A percentile compares a stretch with the other conserved stretches of the same genome.
These are phyloP conservation scores for Vachellia collinsii DNA, from an alignment of 306 rosid species.

Conservation along the genomic window DNA sequence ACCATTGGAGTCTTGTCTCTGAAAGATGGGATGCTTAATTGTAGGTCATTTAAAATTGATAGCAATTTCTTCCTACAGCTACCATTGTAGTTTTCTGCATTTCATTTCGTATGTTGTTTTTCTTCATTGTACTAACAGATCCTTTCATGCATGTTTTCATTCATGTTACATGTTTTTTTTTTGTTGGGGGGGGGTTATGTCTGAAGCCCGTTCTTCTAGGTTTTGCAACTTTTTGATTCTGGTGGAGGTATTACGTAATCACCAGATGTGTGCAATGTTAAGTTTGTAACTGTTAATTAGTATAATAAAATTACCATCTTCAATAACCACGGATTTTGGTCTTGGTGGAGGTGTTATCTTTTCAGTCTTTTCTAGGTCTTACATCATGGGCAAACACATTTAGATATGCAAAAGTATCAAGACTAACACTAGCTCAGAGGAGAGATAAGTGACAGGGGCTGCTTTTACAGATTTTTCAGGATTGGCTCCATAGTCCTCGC, in stretches of 20 bases:
- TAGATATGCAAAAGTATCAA: constrained; percentile 27
- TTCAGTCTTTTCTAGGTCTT: constrained; percentile 24
- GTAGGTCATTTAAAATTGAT: background rate
- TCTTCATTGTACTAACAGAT: background rate
- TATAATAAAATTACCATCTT: background rate
- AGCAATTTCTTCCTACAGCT: constrained; percentile 16
- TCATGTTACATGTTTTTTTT: background rate
- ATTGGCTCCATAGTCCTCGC: constrained; percentile 85
- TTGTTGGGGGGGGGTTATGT: background rate
- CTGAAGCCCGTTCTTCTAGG: background rate
- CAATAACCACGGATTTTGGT: constrained; percentile 6
- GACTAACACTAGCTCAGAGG: constrained; percentile 26
- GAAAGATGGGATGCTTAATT: background rate
- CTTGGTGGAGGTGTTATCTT: background rate
- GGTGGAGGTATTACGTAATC: background rate
- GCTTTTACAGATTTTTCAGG: constrained; percentile 79
- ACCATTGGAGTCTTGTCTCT: background rate
- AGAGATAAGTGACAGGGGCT: constrained; percentile 31
- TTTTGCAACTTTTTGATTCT: constrained; percentile 7
- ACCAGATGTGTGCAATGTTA: background rate
- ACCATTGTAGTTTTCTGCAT: constrained; percentile 13
- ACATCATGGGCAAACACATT: constrained; percentile 16
- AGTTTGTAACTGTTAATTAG: constrained; percentile 22
- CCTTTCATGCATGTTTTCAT: background rate
- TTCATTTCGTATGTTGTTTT: background rate